Evolutionary conservation across 768 basidiomycete species (phyloP), one percentile per base, ranked within the genome.

Genomic region (Boletus rubroflammeus): DNA sequence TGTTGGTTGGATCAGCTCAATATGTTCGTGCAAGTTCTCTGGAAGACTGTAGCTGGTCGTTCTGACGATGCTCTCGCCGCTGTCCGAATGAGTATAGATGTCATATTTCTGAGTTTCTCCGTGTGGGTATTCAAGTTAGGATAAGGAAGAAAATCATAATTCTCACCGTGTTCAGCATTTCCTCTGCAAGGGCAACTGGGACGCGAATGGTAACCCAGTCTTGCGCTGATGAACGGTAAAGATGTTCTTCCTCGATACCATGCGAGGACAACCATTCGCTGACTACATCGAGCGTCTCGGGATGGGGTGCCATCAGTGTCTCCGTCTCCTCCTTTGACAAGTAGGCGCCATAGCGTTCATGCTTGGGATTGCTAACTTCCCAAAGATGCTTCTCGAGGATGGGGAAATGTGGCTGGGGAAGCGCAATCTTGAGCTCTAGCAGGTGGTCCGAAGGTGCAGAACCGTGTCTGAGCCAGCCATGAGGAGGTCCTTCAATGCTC

Each of bases 21-120:
- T 66, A 62, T 88, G 85, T 3, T 73, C 70, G 59, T 83, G 77
- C 43, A 89, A 67, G 52, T 78, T 56, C 43, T 75, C 74, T 0
- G 88, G 88, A 17, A 90, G 77, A 60, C 81, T 84, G 72, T 88
- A 90, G 54, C 73, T 74, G 4, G 81, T 83, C n/a, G 88, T 85
- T 50, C 88, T 80, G 55, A 88, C 72, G 34, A 87, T 66, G 14
- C 74, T 66, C 29, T 83, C 81, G 4, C 81, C 84, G 47, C 73
- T 78, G 21, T 72, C 69, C 10, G 68, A 64, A 63, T 88, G 81
- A 50, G 77, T 73, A 78, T 82, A 90, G 36, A 84, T 65, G 53
- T 81, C 72, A 61, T 87, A 90, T 60, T 78, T 81, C 84, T 88
- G 56, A 17, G 45, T 48, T 40, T 26, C 17, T 6, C 54, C 6